Base-by-base conservation (phyloP, 495 filamentous ascomycete genomes). In the Podospora didyma region DNA sequence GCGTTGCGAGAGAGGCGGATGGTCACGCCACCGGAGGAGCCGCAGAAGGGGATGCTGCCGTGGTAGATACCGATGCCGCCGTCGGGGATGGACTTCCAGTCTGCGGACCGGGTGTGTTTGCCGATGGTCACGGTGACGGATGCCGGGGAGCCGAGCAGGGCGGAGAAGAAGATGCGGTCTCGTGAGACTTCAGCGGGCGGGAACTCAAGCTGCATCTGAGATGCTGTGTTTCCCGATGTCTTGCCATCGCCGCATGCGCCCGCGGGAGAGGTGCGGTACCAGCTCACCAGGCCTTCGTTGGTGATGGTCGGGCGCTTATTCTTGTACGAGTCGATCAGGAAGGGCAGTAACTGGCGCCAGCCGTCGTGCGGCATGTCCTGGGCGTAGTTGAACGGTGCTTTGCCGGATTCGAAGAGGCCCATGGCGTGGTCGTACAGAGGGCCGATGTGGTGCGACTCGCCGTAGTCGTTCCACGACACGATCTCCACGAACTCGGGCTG, bases 361-460 rank as follows among this genome's bases (percentile, higher is more conserved):
- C 61, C 62, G 2, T 69, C 75, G 67, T 86, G 83, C 3, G 76
- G 73, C 60, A 73, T 74, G 49, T 66, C 61, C 21, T 65, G 35
- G 19, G 20, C 46, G 20, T 20, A 41, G 42, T 55, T 23, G 21
- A 31, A 55, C 14, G 24, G 23, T 3, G 23, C 21, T 17, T 19
- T 57, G 1, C 78, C 75, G 7, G 80, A 75, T 16, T 77, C 75
- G 19, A 68, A 60, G 0, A 66, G 46, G 47, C 76, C 63, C 49
- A 84, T 70, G 1, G 76, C 77, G 28, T 79, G 81, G 49, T 46
- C 42, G 26, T 21, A 7, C 16, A 46, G 24, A 9, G 49, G 56
- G 23, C 82, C 83, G 54, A 89, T 83, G 60, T 90, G 87, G 73
- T 87, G 85, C 9, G 80, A 79, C 69, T 90, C 87, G 55, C 86